Percentiles rank a stretch among this genome's conserved stretches.
Conservation (phyloP, 108 stramenopile species). For the Cyclotella choctawhatcheeana region DNA sequence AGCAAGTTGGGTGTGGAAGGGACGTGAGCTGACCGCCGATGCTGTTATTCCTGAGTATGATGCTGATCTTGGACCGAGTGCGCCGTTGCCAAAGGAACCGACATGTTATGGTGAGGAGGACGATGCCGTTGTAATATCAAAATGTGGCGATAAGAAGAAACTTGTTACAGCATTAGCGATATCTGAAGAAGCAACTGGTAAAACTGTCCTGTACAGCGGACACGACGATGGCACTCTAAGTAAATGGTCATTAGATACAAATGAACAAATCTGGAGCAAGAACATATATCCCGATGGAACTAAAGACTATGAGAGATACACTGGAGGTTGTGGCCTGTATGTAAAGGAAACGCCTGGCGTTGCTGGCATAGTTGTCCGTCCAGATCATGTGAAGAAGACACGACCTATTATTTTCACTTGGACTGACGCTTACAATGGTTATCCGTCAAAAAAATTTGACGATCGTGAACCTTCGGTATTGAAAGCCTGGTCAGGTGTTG, state of each 20-base stretch:
- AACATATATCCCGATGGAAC: conserved; percentile 28
- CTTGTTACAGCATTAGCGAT: conserved; percentile 44
- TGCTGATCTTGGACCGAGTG: conserved; percentile 35
- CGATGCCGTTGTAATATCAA: conserved; percentile 20
- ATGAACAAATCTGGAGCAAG: conserved; percentile 38
- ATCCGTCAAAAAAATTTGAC: conserved; percentile 21
- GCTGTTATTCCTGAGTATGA: conserved; percentile 27
- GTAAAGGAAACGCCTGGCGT: conserved; percentile 33
- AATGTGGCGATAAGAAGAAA: conserved; percentile 16
- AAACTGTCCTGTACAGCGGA: conserved; percentile 40
- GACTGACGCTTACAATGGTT: conserved; percentile 27
- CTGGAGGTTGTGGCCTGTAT: conserved; percentile 2
- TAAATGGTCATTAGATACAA: conserved; percentile 32
- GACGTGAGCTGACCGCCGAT: conserved; percentile 22
- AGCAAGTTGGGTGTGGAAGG: conserved; percentile 50
- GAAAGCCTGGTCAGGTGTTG: conserved; percentile 27
- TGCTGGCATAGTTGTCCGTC: conserved; percentile 35
- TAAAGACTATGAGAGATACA: not conserved
- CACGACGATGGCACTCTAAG: conserved; percentile 51
- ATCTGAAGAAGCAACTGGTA: conserved; percentile 39
- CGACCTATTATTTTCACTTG: conserved; percentile 38
- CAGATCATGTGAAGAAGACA: conserved; percentile 9
- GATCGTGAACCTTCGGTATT: conserved; percentile 21
- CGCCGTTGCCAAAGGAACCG: conserved; percentile 12
- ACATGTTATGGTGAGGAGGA: conserved; percentile 16